Base-by-base conservation (phyloP, 2,329 filamentous ascomycete genomes). In the Neonectria neomacrospora region DNA sequence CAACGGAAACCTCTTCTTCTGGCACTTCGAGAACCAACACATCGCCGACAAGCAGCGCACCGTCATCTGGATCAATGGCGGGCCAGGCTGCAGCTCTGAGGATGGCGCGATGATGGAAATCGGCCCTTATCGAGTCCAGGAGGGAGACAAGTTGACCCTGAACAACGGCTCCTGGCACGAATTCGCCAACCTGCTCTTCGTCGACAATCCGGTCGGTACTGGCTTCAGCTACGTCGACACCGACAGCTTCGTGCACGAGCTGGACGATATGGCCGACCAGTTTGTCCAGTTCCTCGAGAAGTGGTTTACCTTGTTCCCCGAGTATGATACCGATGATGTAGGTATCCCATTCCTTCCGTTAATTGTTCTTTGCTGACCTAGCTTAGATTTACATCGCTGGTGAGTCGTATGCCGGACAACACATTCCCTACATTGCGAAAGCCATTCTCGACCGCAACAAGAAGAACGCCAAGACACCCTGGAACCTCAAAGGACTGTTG, bases 141-240 rank as follows among this genome's bases (percentile, higher is more conserved):
- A 95, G 69, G 87, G 91, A 79, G 85, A 79, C 84, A 90, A 73
- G 4, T 81, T 99, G 61, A 83, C 83, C 61, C 89, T 93, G 77
- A 97, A 97, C 77, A 91, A 96, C 58, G 96, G 96, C n/a, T 94
- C 94, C 1, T 99, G 96, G 96, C 91, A 97, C 78, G 95, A 99
- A 81, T 99, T 98, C 75, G 93, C 96, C 68, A 99, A 99, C 74
- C 80, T 99, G 54, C 87, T 99, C 63, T 99, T 99, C 75, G 93
- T 99, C 64, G 96, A 99, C 76, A 96, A 98, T 76, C 96, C 96
- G 0, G 94, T 98, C 37, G 96, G 96, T 12, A 97, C 95, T 1
- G 96, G 96, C 3, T 99, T 92, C 82, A 99, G 96, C 80, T 98
- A 96, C 75, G 94, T 94, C 75, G 91, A 97, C 75, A 96, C 93